Base-by-base conservation (phyloP, 2,329 filamentous ascomycete genomes). In the Cordyceps farinosa region DNA sequence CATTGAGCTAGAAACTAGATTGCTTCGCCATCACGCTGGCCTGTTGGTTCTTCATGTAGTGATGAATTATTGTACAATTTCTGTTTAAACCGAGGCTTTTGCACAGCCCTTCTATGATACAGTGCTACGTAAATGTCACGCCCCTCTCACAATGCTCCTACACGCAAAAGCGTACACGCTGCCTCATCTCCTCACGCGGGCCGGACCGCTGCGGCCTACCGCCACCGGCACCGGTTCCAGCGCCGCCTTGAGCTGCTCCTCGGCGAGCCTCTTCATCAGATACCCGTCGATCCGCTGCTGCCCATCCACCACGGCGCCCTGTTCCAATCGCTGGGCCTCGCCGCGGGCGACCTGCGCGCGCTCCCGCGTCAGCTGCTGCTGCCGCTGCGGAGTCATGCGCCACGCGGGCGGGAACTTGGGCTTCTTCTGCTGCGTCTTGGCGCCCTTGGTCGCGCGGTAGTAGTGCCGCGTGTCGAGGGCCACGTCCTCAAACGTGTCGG, bases 401-500 rank as follows among this genome's bases (percentile, higher is more conserved):
- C 95, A 99, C 68, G 87, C 85, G 69, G 86, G 83, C 2, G 95
- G 95, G 76, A 97, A 98, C 67, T 81, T 83, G 61, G 85, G 82
- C 73, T 85, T 85, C 89, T 90, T 66, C 84, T 81, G 38, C 38
- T 5, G 38, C 38, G 4, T 40, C 38, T 38, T 38, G 34, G 30
- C 17, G 9, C n/a, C 52, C 60, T 50, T 56, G 22, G 29, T 22
- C 71, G 84, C 88, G 78, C 61, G 52, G 34, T 91, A 86, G 79
- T 94, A 88, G 76, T 98, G 94, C 70, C 95, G 84, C 65, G 91
- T 88, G 73, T 99, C 93, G 55, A 98, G 83, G 2, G 95, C 94
- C 36, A 99, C 78, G 74, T 99, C 95, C 67, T 88, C 88, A 71
- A 98, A 97, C 11, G 85, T 90, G 69, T 99, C 94, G 44, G 79